Percentiles rank a stretch among this genome's conserved stretches.
These are phyloP conservation scores for Globisporangium barbulae DNA, from an alignment of 352 stramenopile genomes.

Conservation along the genomic window DNA sequence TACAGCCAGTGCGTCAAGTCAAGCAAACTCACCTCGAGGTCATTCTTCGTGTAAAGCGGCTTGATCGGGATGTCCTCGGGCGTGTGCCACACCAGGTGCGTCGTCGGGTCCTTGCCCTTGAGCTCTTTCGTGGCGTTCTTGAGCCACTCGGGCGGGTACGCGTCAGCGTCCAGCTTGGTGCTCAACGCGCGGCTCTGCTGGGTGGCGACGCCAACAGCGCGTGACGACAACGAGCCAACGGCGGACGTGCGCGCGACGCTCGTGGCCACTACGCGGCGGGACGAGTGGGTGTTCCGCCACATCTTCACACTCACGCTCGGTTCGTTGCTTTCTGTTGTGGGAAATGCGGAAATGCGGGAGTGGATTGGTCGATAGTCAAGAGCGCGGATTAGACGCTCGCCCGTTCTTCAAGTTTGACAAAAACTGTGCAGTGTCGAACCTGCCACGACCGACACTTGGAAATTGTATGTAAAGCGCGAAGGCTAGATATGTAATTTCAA, in stretches of 20 bases:
- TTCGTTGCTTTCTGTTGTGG: background rate
- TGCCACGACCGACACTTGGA: background rate
- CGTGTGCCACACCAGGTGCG: constrained; percentile 76
- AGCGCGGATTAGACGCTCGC: background rate
- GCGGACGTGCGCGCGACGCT: constrained; percentile 3
- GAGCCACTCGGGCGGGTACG: constrained; percentile 47
- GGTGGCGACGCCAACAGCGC: background rate
- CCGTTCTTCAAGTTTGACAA: constrained; percentile 9
- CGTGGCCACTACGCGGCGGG: constrained; percentile 1
- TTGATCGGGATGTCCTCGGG: constrained; percentile 95
- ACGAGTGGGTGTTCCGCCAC: constrained; percentile 9
- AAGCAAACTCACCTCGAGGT: constrained; percentile 44
- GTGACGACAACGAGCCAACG: background rate
- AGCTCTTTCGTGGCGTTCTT: constrained; percentile 78
- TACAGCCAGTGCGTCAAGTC: background rate
- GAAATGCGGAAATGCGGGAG: background rate
- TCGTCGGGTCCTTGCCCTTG: constrained; percentile 70
- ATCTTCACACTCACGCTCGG: background rate
- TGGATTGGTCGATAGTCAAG: background rate
- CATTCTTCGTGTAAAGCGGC: constrained; percentile 91
- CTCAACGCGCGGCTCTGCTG: constrained; percentile 22
- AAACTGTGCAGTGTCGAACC: background rate
- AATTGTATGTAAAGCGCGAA: background rate
- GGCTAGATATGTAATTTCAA: constrained; percentile 4
- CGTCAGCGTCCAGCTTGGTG: constrained; percentile 29